A percentile compares a stretch with the other conserved stretches of the same genome.
phyloP scores from a whole-genome alignment of 768 basidiomycete species.

The Suillus weaverae region DNA sequence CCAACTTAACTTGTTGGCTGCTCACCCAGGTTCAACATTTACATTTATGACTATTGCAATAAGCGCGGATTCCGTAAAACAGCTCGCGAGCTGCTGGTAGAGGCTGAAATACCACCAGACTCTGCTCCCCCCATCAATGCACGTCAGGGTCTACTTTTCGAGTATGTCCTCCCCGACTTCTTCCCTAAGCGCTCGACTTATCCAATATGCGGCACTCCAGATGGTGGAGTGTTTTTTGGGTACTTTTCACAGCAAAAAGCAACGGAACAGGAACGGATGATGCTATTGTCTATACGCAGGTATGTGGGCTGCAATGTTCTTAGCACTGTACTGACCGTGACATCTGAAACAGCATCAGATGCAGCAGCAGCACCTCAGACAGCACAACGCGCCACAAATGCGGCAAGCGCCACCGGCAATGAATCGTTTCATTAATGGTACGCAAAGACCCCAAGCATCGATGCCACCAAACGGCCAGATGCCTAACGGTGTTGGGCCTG shows the following conservation, averaged over 20 bases:
- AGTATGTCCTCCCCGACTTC: conserved; percentile 44
- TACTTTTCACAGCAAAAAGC: conserved; percentile 79
- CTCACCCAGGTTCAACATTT: conserved; percentile 76
- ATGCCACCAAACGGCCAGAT: conserved; percentile 19
- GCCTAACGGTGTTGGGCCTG: conserved; percentile 32
- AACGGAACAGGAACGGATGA: conserved; percentile 66
- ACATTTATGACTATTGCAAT: conserved; percentile 82
- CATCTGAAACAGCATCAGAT: conserved; percentile 36
- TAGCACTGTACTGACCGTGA: conserved; percentile 11
- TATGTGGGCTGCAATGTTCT: conserved; percentile 32
- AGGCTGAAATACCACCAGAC: conserved; percentile 66
- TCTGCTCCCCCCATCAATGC: conserved; percentile 79
- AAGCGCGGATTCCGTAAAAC: conserved; percentile 80
- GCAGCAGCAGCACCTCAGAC: conserved; percentile 34
- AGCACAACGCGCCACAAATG: conserved; percentile 26
- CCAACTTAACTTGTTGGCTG: conserved; percentile 12
- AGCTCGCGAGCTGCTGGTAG: conserved; percentile 60
- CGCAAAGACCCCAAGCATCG: conserved; percentile 21
- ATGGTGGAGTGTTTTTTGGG: conserved; percentile 93
- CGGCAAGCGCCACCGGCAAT: conserved; percentile 31
- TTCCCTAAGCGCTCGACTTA: conserved; percentile 1
- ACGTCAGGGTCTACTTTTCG: conserved; percentile 79
- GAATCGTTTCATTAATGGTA: conserved; percentile 35
- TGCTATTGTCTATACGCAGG: conserved; percentile 70
- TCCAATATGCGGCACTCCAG: conserved; percentile 35